phyloP scores from a whole-genome alignment of 345 rosid species.

The Sonneratia alba region DNA sequence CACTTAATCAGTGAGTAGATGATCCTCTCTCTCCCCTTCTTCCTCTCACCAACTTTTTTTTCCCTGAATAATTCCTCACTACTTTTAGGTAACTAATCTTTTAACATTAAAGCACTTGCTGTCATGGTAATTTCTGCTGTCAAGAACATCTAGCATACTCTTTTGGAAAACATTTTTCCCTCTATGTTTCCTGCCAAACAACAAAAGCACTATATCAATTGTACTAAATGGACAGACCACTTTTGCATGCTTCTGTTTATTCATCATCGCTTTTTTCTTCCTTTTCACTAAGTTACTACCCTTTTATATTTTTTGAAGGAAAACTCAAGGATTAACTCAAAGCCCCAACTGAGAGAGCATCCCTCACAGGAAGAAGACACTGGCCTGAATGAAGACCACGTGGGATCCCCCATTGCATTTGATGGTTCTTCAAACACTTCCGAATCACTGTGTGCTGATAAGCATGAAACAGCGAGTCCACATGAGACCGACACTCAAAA shows the following conservation, averaged over 20 bases:
- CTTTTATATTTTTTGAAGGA: conserved; percentile 23
- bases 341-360: conserved; percentile 46
- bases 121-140: background rate
- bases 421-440: conserved; percentile 91
- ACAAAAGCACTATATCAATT: background rate
- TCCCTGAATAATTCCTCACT: too few relatives aligned
- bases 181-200: background rate
- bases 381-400: conserved; percentile 39
- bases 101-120: too few relatives aligned
- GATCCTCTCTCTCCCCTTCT: too few relatives aligned
- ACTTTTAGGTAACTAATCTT: too few relatives aligned
- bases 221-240: background rate
- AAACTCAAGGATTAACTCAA: conserved; percentile 45
- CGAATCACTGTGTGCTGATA: conserved; percentile 68
- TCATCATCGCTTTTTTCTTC: background rate
- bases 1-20: too few relatives aligned
- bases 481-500: conserved; percentile 60
- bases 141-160: background rate
- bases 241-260: background rate
- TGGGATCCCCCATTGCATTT: conserved; percentile 57
- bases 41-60: too few relatives aligned
- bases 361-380: conserved; percentile 37
- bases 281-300: background rate
- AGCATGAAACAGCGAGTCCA: conserved; percentile 61
- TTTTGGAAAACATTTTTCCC: background rate